Evolutionary conservation across 805 yeast genomes (phyloP), one percentile per base, ranked within the genome.

Genomic region (Kodamaea jinghongensis): DNA sequence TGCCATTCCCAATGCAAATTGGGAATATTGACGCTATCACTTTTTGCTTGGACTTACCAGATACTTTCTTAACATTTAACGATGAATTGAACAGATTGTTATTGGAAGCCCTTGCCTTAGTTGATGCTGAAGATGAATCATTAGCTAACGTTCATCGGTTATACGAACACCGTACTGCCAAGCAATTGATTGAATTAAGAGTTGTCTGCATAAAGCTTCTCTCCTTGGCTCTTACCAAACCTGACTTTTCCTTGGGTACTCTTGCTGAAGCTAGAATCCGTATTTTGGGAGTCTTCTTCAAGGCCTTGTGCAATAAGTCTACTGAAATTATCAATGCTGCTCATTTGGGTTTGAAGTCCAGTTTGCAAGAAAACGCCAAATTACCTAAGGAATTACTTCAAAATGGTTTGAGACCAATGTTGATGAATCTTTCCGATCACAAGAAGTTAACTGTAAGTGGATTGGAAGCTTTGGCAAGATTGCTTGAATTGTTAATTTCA

Each of bases 21-120:
- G 99, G 99, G 27, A 90, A 93, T 58, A 90, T 93, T 45, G 98
- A 93, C 61, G 98, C 98, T 1, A 86, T 93, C n/a, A 82, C 96
- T 0, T 95, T 82, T 60, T 91, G 97, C 55, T 66, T 93, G 42
- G 79, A 83, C 1, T 69, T 91, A 35, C 93, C 87, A 9, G 76
- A 84, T 46, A 75, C 96, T 0, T 89, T 91, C 50, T 66, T 91
- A 48, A 82, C 83, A 7, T 91, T 88, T 57, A 86, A 86, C 49
- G 98, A 93, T 40, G 98, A 95, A 55, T 65, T 93, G 43, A 85
- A 83, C 43, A 69, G 99, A 38, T 67, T 95, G 41, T 65, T 93
- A 7, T 77, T 86, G 42, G 99, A 93, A 57, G 96, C 97, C 0
- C 70, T 91, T 41, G 96, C 96, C 0, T 67, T 93, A 35, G 97